phyloP scores from a whole-genome alignment of 768 basidiomycete genomes.

The Hygrocybe punicea region DNA sequence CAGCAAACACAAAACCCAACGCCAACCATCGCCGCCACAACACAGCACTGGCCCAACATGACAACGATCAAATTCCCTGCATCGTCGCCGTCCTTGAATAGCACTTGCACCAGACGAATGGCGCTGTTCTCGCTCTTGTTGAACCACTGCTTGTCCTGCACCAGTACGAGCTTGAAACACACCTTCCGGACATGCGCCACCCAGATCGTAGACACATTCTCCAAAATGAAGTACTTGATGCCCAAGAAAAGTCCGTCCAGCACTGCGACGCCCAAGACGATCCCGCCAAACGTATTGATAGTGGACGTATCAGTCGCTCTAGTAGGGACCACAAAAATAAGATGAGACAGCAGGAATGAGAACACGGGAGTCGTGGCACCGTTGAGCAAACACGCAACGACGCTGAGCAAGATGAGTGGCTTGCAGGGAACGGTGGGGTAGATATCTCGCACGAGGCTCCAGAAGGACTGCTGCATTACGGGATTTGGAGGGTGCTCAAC shows the following conservation, averaged over 20 bases:
- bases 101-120: slow-evolving; percentile 59
- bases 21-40: slow-evolving; percentile 75
- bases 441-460: slow-evolving; percentile 49
- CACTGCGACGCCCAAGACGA: slow-evolving; percentile 71
- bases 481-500: slow-evolving; percentile 18
- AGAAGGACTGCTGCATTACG: slow-evolving; percentile 35
- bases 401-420: slow-evolving; percentile 62
- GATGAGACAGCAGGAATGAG: slow-evolving; percentile 79
- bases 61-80: slow-evolving; percentile 73
- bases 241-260: slow-evolving; percentile 73
- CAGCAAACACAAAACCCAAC: slow-evolving; percentile 81
- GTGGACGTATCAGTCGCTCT: slow-evolving; percentile 58
- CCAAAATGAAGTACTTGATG: slow-evolving; percentile 77
- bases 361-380: slow-evolving; percentile 91
- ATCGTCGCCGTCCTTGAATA: slow-evolving; percentile 91
- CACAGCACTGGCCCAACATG: slow-evolving; percentile 66
- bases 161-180: slow-evolving; percentile 57
- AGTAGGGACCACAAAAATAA: slow-evolving; percentile 72
- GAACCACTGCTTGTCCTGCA: slow-evolving; percentile 86
- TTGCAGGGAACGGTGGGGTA: slow-evolving; percentile 77
- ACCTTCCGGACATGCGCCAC: slow-evolving; percentile 56
- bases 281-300: slow-evolving; percentile 68
- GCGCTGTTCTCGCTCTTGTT: slow-evolving; percentile 63
- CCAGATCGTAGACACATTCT: slow-evolving; percentile 72
- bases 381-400: slow-evolving; percentile 63